Evolutionary conservation across 305 asterid genomes (phyloP), one percentile per base, ranked within the genome.

Genomic region (Euphrasia arctica): DNA sequence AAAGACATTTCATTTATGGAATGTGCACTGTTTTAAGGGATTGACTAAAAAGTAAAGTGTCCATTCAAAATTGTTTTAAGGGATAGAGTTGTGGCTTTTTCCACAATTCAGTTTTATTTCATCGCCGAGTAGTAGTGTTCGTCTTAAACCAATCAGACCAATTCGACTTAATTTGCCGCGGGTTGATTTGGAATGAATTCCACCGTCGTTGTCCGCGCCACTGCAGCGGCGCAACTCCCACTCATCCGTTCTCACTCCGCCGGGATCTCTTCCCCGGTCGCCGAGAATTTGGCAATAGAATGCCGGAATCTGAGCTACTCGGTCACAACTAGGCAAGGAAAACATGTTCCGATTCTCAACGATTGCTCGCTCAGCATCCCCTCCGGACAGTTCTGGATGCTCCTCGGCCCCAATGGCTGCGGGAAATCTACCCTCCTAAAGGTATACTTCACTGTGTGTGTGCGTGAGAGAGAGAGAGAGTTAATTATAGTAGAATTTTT

Each of bases 301-400:
- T 82, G 91, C 75, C 77, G 73, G 41, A 85, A 85, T 54, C 84
- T 92, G 62, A 77, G 80, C 75, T 92, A 81, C 77, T 78, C 97
- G 0, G 69, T 76, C 9, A 70, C 67, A 10, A 77, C 75, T 9
- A 79, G 76, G 47, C 80, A 84, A 58, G 95, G 95, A 34, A 80
- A 66, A 52, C n/a, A 63, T 10, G 41, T 82, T 14, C 88, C 90
- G 13, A 85, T 92, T 72, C 84, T 89, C 54, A 84, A 84, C 18
- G 90, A 88, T 72, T 92, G 98, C 75, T 85, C 93, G 15, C 72
- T 92, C 56, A 63, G 65, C 66, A 78, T 89, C 69, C 96, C 98
- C 22, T 65, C 88, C 48, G 97, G 98, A 42, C 91, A 89, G 81
- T 83, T 92, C 27, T 92, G 98, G 96, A 92, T 89, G 97, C 93